Conservation (phyloP, 2,329 filamentous ascomycete species). For the Thelonectria discophora region DNA sequence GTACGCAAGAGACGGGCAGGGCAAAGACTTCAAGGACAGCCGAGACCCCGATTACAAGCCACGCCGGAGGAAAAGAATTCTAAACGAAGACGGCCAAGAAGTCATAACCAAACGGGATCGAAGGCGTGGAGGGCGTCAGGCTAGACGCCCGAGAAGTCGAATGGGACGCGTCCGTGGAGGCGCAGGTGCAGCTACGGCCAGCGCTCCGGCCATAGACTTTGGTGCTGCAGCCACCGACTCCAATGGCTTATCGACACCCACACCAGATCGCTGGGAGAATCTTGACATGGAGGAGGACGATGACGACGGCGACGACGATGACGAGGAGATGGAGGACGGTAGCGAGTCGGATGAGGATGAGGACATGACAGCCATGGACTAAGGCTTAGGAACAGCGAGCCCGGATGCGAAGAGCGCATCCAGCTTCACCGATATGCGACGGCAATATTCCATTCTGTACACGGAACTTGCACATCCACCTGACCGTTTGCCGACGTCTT, state of each 20-base stretch:
- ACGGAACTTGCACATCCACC: background rate
- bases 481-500: background rate
- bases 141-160: constrained; percentile 35
- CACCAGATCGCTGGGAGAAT: constrained; percentile 48
- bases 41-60: constrained; percentile 53
- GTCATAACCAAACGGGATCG: constrained; percentile 34
- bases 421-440: background rate
- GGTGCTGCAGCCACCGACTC: constrained; percentile 23
- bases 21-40: constrained; percentile 53
- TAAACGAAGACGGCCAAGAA: constrained; percentile 41
- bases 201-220: constrained; percentile 23
- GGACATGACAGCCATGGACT: constrained; percentile 41
- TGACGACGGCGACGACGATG: constrained; percentile 41
- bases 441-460: background rate
- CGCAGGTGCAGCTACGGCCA: constrained; percentile 4
- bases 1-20: constrained; percentile 57
- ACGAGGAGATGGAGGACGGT: constrained; percentile 37
- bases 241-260: constrained; percentile 45
- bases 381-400: background rate
- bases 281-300: constrained; percentile 36
- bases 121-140: constrained; percentile 28
- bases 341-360: constrained; percentile 42
- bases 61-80: constrained; percentile 40
- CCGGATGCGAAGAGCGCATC: background rate
- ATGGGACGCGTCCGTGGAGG: constrained; percentile 30